Percentiles rank a stretch among this genome's conserved stretches.
phyloP scores from a whole-genome alignment of 768 basidiomycete genomes.

The Rhodotorula paludigena region DNA sequence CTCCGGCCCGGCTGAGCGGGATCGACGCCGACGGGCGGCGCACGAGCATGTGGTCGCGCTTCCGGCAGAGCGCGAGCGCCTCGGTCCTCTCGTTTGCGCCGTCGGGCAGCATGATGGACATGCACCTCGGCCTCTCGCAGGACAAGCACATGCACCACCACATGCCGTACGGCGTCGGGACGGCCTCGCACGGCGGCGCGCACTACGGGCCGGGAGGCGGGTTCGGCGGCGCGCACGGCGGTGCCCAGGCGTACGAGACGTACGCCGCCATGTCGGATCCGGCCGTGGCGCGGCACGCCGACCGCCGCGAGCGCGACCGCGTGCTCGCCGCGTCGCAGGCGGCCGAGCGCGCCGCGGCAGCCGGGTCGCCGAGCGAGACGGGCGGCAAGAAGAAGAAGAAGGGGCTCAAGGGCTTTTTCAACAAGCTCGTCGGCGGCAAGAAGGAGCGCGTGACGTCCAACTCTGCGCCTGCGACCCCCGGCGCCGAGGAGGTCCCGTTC shows the following conservation, averaged over 20 bases:
- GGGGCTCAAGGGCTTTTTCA: slow-evolving; percentile 43
- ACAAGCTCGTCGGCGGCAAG: slow-evolving; percentile 34
- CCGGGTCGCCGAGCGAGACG: not conserved
- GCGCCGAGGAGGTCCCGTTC: not conserved
- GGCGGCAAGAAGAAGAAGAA: slow-evolving; percentile 43
- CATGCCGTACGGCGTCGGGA: not conserved
- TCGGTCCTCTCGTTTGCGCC: slow-evolving; percentile 39
- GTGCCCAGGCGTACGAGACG: slow-evolving; percentile 15
- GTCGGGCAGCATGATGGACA: slow-evolving; percentile 42
- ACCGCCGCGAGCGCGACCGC: slow-evolving; percentile 11
- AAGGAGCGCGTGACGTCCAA: not conserved
- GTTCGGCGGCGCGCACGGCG: not conserved
- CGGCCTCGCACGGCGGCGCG: not conserved
- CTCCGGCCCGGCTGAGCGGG: slow-evolving; percentile 28
- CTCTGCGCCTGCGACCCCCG: slow-evolving; percentile 20
- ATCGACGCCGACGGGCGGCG: slow-evolving; percentile 17
- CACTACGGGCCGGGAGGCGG: not conserved
- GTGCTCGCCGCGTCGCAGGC: slow-evolving; percentile 14
- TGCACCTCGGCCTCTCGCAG: slow-evolving; percentile 42
- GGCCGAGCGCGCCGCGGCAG: not conserved
- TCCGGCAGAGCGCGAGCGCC: slow-evolving; percentile 31
- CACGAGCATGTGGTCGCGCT: slow-evolving; percentile 27
- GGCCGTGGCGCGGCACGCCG: slow-evolving; percentile 25
- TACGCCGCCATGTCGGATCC: slow-evolving; percentile 33
- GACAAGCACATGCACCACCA: slow-evolving; percentile 36